Percentiles rank a stretch among this genome's conserved stretches.
Conservation (phyloP, 2,329 filamentous ascomycete genomes). For the Aureobasidium sp. region DNA sequence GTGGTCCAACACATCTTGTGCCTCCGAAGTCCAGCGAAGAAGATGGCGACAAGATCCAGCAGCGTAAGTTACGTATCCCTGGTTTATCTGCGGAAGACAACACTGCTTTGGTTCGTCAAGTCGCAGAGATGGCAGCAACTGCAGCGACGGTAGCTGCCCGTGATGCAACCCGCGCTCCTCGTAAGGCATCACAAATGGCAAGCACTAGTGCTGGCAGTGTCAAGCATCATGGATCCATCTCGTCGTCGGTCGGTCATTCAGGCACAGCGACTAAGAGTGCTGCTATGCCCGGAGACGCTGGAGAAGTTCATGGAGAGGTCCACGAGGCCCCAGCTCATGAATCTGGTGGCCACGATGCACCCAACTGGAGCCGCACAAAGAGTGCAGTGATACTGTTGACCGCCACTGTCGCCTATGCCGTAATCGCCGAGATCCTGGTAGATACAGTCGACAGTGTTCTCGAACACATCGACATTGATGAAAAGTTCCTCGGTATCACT, state of each 20-base stretch:
- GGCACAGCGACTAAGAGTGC: constrained; percentile 14
- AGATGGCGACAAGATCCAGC: constrained; percentile 34
- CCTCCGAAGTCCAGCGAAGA: constrained; percentile 58
- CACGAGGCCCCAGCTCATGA: constrained; percentile 42
- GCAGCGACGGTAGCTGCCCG: constrained; percentile 80
- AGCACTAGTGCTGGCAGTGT: constrained; percentile 18
- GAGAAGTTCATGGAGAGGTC: constrained; percentile 32
- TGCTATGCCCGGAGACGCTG: constrained; percentile 30
- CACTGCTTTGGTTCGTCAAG: constrained; percentile 70
- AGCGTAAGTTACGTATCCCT: constrained; percentile 38
- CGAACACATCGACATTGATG: constrained; percentile 81
- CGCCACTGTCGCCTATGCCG: constrained; percentile 86
- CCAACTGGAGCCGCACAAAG: constrained; percentile 92
- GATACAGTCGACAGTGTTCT: constrained; percentile 96
- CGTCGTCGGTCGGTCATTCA: neutral
- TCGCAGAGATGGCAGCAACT: constrained; percentile 89
- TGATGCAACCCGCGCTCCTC: constrained; percentile 55
- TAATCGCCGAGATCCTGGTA: constrained; percentile 94
- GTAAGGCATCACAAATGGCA: constrained; percentile 42
- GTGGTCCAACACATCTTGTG: constrained; percentile 53
- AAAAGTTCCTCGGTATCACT: constrained; percentile 96
- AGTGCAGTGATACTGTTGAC: constrained; percentile 81
- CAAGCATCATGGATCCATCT: constrained; percentile 23
- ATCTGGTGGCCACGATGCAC: constrained; percentile 84
- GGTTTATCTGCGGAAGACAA: constrained; percentile 79